Evolutionary conservation across 768 basidiomycete genomes (phyloP), one percentile per base, ranked within the genome.

Genomic region (Tulasnella sp.): DNA sequence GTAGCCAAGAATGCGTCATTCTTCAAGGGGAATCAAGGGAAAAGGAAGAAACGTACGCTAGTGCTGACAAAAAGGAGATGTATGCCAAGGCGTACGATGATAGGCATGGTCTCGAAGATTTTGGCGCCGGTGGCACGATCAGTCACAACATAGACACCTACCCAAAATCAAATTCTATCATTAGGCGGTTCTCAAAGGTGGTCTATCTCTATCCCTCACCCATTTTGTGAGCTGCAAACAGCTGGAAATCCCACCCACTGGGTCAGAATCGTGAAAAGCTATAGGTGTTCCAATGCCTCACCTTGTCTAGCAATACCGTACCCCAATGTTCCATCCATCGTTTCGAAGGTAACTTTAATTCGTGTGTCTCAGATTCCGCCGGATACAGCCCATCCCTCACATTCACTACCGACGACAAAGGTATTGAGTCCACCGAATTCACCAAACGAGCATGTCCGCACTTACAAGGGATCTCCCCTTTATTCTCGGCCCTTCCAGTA

Each of bases 81-180:
- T 86, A 87, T 87, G 6, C 81, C 82, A 43, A 84, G 72, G 37
- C 80, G 72, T 2, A 78, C 75, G 63, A 80, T 85, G 41, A 86
- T 71, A 0, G 84, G 84, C 84, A 86, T 86, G 31, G 73, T 74
- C 70, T 86, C 84, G 58, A 84, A 86, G 59, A 81, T 72, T 63
- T 73, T 74, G 64, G 79, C 70, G 1, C 68, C 69, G 0, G 68
- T 67, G 31, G 53, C 23, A 5, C 71, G 62, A 51, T 70, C 67
- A 27, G 55, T 57, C 29, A 70, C 63, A 8, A 71, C 69, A 57
- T 63, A 69, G 64, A 69, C 69, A 3, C 58, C 58, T 56, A 36
- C 12, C 21, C 4, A 35, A n/a, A 42, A 2, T 4, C 6, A 8
- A 25, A 4, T 23, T 12, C 21, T 9, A 11, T 17, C 11, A 39